Base-by-base conservation (phyloP, 179 eudicot genomes). In the Corrigiola litoralis region DNA sequence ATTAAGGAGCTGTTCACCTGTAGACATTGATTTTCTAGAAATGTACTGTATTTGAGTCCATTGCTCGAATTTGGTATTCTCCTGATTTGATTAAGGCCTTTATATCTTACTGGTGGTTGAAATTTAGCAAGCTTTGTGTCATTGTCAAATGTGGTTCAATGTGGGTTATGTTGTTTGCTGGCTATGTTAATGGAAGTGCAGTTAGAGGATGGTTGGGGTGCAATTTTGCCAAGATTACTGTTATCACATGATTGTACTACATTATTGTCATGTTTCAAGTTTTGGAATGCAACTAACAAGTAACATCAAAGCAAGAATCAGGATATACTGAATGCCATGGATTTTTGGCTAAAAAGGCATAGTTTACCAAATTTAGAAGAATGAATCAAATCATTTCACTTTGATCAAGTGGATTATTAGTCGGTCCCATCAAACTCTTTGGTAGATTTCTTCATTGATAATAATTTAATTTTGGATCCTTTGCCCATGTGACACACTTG, bases 401-500 rank as follows among this genome's bases (percentile, higher is more conserved):
- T 37, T 38, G 5, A 28, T n/a, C n/a, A n/a, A n/a, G n/a, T 48
- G 62, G 55, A 57, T 46, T 27, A 17, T 47, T 41, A 28, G 66
- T 51, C 38, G 67, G 66, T 21, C 61, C 67, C 60, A 6, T 49
- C 2, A 31, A 49, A 68, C 38, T 12, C 28, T 5, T 49, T 17
- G 38, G 64, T 29, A 13, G 37, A 50, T 68, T 68, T 37, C n/a
- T 64, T 33, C 33, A 40, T 3, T 38, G 52, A 51, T 31, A 13
- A 69, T 60, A 18, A 59, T 49, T 14, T 6, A 60, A 1, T 20
- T 16, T 25, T 13, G 31, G 64, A 34, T 40, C 40, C 65, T 49
- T 59, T 6, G 67, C 12, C 61, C 66, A 69, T 69, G 66, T 69
- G 61, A 61, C 25, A n/a, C n/a, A n/a, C n/a, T n/a, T n/a, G n/a